phyloP scores from a whole-genome alignment of 768 basidiomycete genomes.

The Boletus sp. region DNA sequence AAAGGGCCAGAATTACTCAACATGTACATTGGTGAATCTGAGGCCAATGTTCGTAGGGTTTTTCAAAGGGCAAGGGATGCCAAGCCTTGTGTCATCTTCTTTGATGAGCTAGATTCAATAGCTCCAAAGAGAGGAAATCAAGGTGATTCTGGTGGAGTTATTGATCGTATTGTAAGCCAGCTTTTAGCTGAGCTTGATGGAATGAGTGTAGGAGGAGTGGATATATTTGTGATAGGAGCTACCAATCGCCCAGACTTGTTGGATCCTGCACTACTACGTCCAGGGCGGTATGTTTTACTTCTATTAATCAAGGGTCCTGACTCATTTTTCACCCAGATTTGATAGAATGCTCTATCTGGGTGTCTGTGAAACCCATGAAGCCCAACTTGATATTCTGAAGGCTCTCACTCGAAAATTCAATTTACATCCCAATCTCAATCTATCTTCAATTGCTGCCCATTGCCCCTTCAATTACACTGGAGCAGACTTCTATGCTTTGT shows the following conservation, averaged over 20 bases:
- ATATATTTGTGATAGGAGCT: slow-evolving; percentile 93
- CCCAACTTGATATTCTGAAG: slow-evolving; percentile 80
- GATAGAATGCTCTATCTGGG: slow-evolving; percentile 96
- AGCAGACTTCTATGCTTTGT: slow-evolving; percentile 96
- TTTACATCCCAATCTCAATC: slow-evolving; percentile 63
- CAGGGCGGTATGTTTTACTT: slow-evolving; percentile 61
- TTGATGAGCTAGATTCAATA: slow-evolving; percentile 93
- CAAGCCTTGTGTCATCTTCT: slow-evolving; percentile 92
- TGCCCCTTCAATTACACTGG: slow-evolving; percentile 96
- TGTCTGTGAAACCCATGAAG: slow-evolving; percentile 81
- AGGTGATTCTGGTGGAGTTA: slow-evolving; percentile 95
- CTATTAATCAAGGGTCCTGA: background rate
- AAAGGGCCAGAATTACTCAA: slow-evolving; percentile 95
- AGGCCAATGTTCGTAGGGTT: slow-evolving; percentile 92
- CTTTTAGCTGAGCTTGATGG: slow-evolving; percentile 92
- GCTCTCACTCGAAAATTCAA: slow-evolving; percentile 93
- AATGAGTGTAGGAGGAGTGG: slow-evolving; percentile 63
- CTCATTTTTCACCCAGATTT: slow-evolving; percentile 54
- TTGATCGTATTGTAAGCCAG: slow-evolving; percentile 97
- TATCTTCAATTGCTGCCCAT: slow-evolving; percentile 57
- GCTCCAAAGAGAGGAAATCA: slow-evolving; percentile 94
- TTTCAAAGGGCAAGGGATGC: slow-evolving; percentile 92
- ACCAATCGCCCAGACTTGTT: slow-evolving; percentile 92
- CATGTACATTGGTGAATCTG: slow-evolving; percentile 98
- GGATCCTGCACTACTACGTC: slow-evolving; percentile 84